A percentile compares a stretch with the other conserved stretches of the same genome.
Evolutionary conservation across 2,329 filamentous ascomycete species (phyloP).

Genomic region (Endocalyx cinctus): DNA sequence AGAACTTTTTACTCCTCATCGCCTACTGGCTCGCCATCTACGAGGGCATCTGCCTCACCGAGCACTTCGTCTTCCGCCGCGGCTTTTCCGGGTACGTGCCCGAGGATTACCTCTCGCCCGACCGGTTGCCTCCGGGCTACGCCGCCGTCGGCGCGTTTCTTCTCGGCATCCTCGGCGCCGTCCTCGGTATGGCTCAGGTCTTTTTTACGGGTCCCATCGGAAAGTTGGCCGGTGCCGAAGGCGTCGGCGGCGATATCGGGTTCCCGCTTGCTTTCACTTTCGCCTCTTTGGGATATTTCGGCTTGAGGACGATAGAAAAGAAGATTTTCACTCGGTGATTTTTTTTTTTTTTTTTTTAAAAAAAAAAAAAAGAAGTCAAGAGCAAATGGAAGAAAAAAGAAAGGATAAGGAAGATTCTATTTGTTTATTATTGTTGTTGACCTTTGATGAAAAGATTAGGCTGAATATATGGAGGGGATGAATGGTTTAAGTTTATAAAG

Average conservation of each 20-base stretch:
- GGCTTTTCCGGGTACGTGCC: slow-evolving; percentile 57
- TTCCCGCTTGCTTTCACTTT: slow-evolving; percentile 24
- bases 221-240: slow-evolving; percentile 47
- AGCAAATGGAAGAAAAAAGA: too few relatives aligned
- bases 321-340: slow-evolving; percentile 9
- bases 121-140: slow-evolving; percentile 57
- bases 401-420: too few relatives aligned
- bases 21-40: slow-evolving; percentile 75
- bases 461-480: too few relatives aligned
- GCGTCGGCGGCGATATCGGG: slow-evolving; percentile 20
- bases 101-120: slow-evolving; percentile 52
- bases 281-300: slow-evolving; percentile 14
- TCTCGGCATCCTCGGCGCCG: slow-evolving; percentile 60
- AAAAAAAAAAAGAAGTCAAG: too few relatives aligned
- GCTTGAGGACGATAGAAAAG: slow-evolving; percentile 16
- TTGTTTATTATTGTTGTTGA: too few relatives aligned
- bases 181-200: slow-evolving; percentile 64
- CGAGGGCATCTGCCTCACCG: slow-evolving; percentile 58
- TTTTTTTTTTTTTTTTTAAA: too few relatives aligned
- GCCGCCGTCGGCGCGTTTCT: slow-evolving; percentile 60
- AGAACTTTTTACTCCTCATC: slow-evolving; percentile 67
- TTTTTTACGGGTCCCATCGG: slow-evolving; percentile 69
- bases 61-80: slow-evolving; percentile 65
- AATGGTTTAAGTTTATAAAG: too few relatives aligned
- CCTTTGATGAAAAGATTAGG: too few relatives aligned